phyloP scores from a whole-genome alignment of 108 stramenopile species.

The Stephanodiscus minutulus region DNA sequence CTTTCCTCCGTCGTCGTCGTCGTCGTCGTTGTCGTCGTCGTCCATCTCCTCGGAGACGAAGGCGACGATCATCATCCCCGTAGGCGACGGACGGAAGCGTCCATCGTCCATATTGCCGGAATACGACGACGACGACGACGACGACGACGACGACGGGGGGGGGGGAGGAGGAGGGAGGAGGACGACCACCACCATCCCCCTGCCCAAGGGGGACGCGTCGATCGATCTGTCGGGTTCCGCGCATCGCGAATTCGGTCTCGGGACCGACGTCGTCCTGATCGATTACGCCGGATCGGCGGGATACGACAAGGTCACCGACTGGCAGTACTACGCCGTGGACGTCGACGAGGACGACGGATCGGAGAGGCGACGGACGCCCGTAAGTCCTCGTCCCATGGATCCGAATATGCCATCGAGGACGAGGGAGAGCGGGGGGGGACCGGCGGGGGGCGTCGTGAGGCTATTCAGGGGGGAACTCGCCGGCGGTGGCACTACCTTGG shows the following conservation, averaged over 20 bases:
- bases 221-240: conserved; percentile 55
- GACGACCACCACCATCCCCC: conserved; percentile 9
- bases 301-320: conserved; percentile 68
- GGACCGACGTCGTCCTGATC: conserved; percentile 62
- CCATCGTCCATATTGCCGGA: conserved; percentile 17
- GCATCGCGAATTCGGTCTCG: conserved; percentile 68
- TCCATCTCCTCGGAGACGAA: background rate
- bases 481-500: conserved; percentile 54
- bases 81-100: background rate
- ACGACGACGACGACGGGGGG: background rate
- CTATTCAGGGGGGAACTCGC: conserved; percentile 74
- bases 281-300: conserved; percentile 77
- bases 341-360: conserved; percentile 39
- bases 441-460: conserved; percentile 74
- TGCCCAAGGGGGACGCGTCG: conserved; percentile 5
- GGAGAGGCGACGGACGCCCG: conserved; percentile 32
- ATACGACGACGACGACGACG: conserved; percentile 3
- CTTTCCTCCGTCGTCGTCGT: no score
- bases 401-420: conserved; percentile 67
- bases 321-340: conserved; percentile 70
- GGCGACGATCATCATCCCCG: background rate
- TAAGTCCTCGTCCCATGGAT: conserved; percentile 73
- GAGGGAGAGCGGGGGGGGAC: conserved; percentile 64
- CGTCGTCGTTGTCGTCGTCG: background rate
- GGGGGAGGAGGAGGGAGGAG: background rate